Evolutionary conservation across 2,329 filamentous ascomycete genomes (phyloP), one percentile per base, ranked within the genome.

Genomic region (Alternaria atra): DNA sequence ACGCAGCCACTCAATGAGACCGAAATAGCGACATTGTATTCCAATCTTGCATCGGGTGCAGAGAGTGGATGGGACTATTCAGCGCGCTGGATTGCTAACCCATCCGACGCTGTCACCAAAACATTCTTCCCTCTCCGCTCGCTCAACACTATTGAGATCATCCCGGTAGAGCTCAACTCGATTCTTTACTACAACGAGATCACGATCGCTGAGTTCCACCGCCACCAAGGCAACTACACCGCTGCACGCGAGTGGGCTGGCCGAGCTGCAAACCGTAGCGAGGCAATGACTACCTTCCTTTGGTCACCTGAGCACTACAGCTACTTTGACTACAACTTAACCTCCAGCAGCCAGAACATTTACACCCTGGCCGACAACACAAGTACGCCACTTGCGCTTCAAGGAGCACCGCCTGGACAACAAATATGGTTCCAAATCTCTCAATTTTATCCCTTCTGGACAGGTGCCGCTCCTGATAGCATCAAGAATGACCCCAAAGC

Each of bases 251-350:
- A 78, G 9, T 91, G 86, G 84, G 76, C 79, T 6, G 69, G 80
- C 4, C 74, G 81, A 5, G 89, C 89, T 12, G 69, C 74, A 4
- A 77, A 81, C 30, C 85, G 89, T 61, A 87, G 86, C 73, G 82
- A 84, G 43, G 88, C 87, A 64, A 90, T 91, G 84, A 84, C 85
- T 48, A 80, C 82, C 0, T 75, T 90, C 46, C 81, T 91, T 76
- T 91, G 89, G 89, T 90, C 90, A 74, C 78, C 84, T 30, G 87
- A 85, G 6, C 82, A 87, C 61, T 85, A 80, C 75, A 84, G 84
- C 75, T 91, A 90, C 80, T 91, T 90, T 70, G 89, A 91, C 81
- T 90, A 86, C 80, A 91, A 91, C 78, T 63, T 88, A 30, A 90
- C 87, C 0, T 86, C 86, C 0, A 77, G 74, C 9, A 75, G 81